Base-by-base conservation (phyloP, 2,329 filamentous ascomycete species). In the Penicillium sp. region DNA sequence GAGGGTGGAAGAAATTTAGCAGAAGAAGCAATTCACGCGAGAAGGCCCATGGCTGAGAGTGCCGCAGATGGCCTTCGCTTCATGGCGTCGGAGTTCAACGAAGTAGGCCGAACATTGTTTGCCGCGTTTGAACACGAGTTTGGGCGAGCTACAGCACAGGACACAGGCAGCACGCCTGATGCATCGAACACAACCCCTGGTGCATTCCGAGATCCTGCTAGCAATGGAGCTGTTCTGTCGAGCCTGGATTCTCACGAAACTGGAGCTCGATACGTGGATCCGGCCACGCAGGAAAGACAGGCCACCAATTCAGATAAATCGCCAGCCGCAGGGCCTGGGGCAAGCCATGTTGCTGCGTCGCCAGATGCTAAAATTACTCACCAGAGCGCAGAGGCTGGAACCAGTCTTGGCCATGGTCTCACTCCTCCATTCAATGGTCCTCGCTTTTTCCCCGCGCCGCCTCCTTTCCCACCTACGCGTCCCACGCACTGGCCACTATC, bases 31-130 rank as follows among this genome's bases (percentile, higher is more conserved):
- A 57, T 62, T 16, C 57, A 64, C 17, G 54, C 59, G 6, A 65
- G 70, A 20, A 43, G 62, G 13, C 61, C 61, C 29, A 54, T 63
- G 9, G 57, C 67, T 15, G 63, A 68, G 28, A 58, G 62, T 41
- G 50, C 69, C 10, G 56, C 68, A 6, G 56, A 62, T 21, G 58
- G 62, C 17, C 54, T 74, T 23, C 66, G 62, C 34, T 58, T 48
- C 36, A 62, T 74, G 49, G 62, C 68, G 3, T 51, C 56, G n/a
- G 68, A 70, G 32, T 49, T 72, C 30, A 64, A 66, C 31, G 54
- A 69, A 30, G 59, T 67, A 34, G 60, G 65, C 4, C 57, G 59
- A 33, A 63, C 64, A 7, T 45, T 71, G 13, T 65, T 66, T 37
- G 47, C 63, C 5, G 55, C 62, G 1, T 67, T 70, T 32, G 63